Percentiles rank a stretch among this genome's conserved stretches.
phyloP scores from a whole-genome alignment of 1,284 basidiomycete genomes.

The Sporisorium reilianum region DNA sequence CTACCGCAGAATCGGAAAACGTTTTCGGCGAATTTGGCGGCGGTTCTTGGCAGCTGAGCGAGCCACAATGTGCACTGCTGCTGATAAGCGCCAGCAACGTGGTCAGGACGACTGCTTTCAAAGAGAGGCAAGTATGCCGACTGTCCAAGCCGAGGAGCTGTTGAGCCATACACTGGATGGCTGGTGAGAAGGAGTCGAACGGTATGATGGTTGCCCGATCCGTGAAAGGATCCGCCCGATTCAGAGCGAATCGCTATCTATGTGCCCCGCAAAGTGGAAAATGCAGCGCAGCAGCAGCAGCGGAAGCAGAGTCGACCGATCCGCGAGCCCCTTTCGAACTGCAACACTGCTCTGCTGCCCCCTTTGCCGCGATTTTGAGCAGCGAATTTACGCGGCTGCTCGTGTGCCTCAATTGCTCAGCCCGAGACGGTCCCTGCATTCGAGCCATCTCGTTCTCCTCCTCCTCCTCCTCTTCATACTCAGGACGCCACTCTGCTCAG shows the following conservation, averaged over 20 bases:
- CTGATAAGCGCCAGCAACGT: too few species aligned
- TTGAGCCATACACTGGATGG: too few species aligned
- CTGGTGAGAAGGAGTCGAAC: too few species aligned
- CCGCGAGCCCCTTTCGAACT: background rate
- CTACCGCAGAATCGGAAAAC: background rate
- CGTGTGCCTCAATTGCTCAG: background rate
- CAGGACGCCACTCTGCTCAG: too few species aligned
- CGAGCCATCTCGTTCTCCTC: background rate
- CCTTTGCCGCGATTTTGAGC: background rate
- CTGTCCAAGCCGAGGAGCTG: too few species aligned
- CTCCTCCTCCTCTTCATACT: background rate
- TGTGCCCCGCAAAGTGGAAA: too few species aligned
- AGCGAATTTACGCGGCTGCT: background rate
- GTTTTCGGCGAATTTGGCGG: background rate
- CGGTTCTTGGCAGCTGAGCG: background rate
- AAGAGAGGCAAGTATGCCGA: too few species aligned
- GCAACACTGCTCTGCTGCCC: background rate
- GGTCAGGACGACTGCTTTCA: too few species aligned
- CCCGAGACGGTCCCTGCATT: conserved; percentile 3
- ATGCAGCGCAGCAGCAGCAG: conserved; percentile 5
- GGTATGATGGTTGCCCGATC: too few species aligned
- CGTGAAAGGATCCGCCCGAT: too few species aligned
- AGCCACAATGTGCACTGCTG: background rate
- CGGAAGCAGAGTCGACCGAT: background rate
- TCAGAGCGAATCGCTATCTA: too few species aligned